These are phyloP conservation scores for Arbutus unedo DNA, from an alignment of 148 eudicot genomes.

Conservation along the genomic window DNA sequence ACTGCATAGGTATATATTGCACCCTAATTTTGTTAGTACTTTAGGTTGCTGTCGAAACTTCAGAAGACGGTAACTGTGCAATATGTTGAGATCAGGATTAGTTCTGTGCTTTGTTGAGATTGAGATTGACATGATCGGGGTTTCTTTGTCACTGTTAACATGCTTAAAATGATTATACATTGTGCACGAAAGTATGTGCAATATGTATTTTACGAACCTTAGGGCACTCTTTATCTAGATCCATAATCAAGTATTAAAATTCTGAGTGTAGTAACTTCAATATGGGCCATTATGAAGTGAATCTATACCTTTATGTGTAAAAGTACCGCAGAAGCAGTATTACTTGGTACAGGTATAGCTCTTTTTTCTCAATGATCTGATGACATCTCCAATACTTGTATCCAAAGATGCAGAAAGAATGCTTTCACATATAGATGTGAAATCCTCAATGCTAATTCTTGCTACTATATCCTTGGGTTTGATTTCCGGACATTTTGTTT, in stretches of 20 bases:
- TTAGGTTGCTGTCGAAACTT: not conserved
- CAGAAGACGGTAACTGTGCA: not conserved
- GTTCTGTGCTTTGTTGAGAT: not conserved
- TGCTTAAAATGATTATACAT: not conserved
- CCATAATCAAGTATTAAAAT: not conserved
- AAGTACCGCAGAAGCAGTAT: not conserved
- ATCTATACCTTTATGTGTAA: not conserved
- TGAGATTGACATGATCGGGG: not conserved
- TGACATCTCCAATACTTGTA: not conserved
- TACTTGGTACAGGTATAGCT: not conserved
- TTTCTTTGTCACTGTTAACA: not conserved
- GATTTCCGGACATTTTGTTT: not conserved
- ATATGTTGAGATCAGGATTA: not conserved
- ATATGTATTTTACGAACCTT: not conserved
- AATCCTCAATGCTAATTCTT: constrained; percentile 14
- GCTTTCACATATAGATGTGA: not conserved
- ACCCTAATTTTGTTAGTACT: not conserved
- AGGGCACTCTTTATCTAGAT: not conserved
- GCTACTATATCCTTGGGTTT: not conserved
- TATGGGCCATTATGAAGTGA: not conserved
- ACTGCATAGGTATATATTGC: not conserved
- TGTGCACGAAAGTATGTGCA: not conserved
- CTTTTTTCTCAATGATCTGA: not conserved
- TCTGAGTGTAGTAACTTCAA: not conserved
- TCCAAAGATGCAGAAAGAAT: not conserved